phyloP scores from a whole-genome alignment of 2,329 filamentous ascomycete species.

The Botryotinia calthae region DNA sequence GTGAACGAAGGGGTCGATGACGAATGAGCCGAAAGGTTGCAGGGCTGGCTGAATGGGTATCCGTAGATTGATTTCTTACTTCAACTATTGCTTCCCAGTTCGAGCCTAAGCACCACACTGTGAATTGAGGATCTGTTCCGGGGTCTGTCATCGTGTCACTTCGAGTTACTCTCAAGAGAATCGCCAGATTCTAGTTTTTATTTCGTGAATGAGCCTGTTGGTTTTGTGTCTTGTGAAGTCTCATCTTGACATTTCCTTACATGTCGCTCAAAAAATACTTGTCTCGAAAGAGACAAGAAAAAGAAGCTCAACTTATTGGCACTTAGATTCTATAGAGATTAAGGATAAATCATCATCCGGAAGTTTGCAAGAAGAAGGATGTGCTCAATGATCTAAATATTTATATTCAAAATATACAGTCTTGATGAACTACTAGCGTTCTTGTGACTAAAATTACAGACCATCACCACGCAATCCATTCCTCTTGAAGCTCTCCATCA shows the following conservation, averaged over 20 bases:
- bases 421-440: background rate
- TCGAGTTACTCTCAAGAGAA: background rate
- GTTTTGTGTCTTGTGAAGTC: background rate
- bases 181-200: background rate
- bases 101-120: background rate
- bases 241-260: background rate
- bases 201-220: background rate
- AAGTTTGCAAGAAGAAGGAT: background rate
- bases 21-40: background rate
- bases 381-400: background rate
- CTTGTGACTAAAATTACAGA: background rate
- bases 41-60: background rate
- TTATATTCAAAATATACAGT: background rate
- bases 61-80: background rate
- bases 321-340: background rate
- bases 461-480: constrained; percentile 11
- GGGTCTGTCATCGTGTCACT: background rate
- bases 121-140: background rate
- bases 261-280: too few relatives aligned
- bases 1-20: background rate
- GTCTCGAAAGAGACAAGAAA: background rate
- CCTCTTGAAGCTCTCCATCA: background rate
- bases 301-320: too few relatives aligned
- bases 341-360: too few relatives aligned
- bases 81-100: background rate